Conservation (phyloP, 106 monocot genomes). For the Dendrobium huoshanense region DNA sequence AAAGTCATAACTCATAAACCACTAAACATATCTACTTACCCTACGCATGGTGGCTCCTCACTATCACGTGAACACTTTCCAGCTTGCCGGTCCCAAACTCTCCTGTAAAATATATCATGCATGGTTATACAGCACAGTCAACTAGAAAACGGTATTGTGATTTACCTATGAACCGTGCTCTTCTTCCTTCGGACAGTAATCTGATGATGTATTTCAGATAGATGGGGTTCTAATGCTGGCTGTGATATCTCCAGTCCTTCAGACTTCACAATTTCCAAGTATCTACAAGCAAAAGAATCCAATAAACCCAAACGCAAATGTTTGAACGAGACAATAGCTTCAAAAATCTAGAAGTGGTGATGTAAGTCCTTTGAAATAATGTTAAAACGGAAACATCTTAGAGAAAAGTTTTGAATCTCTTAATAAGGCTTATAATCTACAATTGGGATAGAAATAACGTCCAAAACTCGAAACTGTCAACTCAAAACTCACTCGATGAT, state of each 20-base stretch:
- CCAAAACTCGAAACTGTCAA: too few species aligned
- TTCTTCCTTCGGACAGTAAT: conserved; percentile 58
- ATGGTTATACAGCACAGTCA: neutral
- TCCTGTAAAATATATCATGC: conserved; percentile 30
- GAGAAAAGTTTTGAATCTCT: too few species aligned
- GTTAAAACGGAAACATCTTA: too few species aligned
- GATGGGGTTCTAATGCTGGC: conserved; percentile 57
- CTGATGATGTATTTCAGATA: conserved; percentile 72
- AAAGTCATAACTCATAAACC: too few species aligned
- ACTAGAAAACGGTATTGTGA: neutral
- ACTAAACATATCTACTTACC: conserved; percentile 21
- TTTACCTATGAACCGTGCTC: conserved; percentile 52
- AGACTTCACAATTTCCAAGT: conserved; percentile 62
- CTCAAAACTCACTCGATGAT: too few species aligned
- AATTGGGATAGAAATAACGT: too few species aligned
- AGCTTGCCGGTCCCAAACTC: conserved; percentile 20
- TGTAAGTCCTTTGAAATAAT: too few species aligned
- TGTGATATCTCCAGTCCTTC: conserved; percentile 83
- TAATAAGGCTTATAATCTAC: too few species aligned
- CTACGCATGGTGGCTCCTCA: conserved; percentile 59
- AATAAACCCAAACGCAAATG: neutral
- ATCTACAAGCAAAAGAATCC: neutral
- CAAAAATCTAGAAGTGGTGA: too few species aligned
- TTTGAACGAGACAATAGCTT: too few species aligned
- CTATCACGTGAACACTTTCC: conserved; percentile 33